Base-by-base conservation (phyloP, 23 red algal genomes). In the Gracilaria gracilis region DNA sequence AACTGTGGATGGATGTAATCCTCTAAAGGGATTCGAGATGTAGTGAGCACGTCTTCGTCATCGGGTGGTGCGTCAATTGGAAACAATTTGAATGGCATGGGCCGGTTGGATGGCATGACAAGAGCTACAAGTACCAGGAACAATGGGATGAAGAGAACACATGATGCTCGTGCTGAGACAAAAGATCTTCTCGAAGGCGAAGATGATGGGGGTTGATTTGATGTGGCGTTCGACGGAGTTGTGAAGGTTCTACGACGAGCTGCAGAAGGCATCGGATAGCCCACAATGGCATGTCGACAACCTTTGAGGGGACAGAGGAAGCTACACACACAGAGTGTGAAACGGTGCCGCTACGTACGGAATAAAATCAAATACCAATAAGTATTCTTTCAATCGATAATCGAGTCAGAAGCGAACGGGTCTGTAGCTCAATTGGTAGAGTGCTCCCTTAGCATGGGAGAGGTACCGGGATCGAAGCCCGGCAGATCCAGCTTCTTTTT, bases 381-480 rank as follows among this genome's bases (percentile, higher is more conserved):
- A 17, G 16, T 19, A 55, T 15, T 55, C 19, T 20, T 1, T 2
- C 9, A 19, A 55, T 67, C 62, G 28, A 67, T 9, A 9, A 67
- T 1, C 7, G n/a, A 9, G 42, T 33, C 62, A 67, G 24, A 12
- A 36, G 12, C 28, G 32, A 14, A n/a, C n/a, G 86, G 87, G 87
- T 90, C 87, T 93, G 89, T 93, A 93, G 89, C 89, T 93, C 89
- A 93, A 93, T 93, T 93, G 89, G 89, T 83, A 93, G 89, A 93
- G 89, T 93, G 89, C 89, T 85, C 89, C 69, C 89, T 93, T 93
- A 93, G 89, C 89, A 93, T 93, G 89, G 69, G 89, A 85, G 89
- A 93, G 89, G 89, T 93, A 93, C 89, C 89, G 89, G 89, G 89
- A 93, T 93, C 89, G 79, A 93, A 93, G 89, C 89, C 89, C 89